phyloP scores from a whole-genome alignment of 208 protist genomes.

The Sergeia podlipaevii region DNA sequence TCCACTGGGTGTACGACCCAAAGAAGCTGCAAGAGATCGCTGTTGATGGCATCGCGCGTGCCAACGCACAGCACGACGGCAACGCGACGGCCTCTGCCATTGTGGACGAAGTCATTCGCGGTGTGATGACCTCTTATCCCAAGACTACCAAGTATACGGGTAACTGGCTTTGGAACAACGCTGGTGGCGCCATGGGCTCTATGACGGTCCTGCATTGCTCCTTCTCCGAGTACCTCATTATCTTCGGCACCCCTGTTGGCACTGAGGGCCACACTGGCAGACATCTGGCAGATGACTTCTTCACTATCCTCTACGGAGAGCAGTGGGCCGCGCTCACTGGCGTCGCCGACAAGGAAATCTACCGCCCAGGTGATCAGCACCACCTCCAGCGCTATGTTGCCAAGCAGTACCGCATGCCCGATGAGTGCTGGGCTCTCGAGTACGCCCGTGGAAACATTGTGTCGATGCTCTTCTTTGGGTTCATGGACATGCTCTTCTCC shows the following conservation, averaged over 20 bases:
- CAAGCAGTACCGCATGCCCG: conserved; percentile 92
- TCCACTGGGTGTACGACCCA: conserved; percentile 78
- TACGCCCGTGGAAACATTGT: conserved; percentile 89
- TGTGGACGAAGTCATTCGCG: conserved; percentile 55
- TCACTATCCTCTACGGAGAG: conserved; percentile 90
- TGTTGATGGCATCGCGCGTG: conserved; percentile 54
- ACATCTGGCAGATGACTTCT: conserved; percentile 85
- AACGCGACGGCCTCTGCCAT: conserved; percentile 38
- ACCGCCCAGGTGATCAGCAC: conserved; percentile 75
- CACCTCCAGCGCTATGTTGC: conserved; percentile 49
- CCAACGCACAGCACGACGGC: conserved; percentile 40
- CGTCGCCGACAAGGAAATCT: conserved; percentile 39
- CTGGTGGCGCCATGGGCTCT: conserved; percentile 89
- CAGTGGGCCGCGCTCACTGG: conserved; percentile 73
- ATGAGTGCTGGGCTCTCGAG: conserved; percentile 89
- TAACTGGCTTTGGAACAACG: conserved; percentile 89
- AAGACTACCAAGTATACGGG: conserved; percentile 47
- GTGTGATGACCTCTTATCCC: conserved; percentile 68
- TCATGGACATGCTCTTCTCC: conserved; percentile 75
- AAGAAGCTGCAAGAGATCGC: conserved; percentile 64
- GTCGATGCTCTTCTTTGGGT: conserved; percentile 92
- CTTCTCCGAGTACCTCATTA: conserved; percentile 92
- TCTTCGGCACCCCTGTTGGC: conserved; percentile 86
- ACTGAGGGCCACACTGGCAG: conserved; percentile 91
- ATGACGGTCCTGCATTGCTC: conserved; percentile 91